Percentiles rank a stretch among this genome's conserved stretches.
These are phyloP conservation scores for Saccharomycopsis hybrid DNA, from an alignment of 1,139 yeast species.

Conservation along the genomic window DNA sequence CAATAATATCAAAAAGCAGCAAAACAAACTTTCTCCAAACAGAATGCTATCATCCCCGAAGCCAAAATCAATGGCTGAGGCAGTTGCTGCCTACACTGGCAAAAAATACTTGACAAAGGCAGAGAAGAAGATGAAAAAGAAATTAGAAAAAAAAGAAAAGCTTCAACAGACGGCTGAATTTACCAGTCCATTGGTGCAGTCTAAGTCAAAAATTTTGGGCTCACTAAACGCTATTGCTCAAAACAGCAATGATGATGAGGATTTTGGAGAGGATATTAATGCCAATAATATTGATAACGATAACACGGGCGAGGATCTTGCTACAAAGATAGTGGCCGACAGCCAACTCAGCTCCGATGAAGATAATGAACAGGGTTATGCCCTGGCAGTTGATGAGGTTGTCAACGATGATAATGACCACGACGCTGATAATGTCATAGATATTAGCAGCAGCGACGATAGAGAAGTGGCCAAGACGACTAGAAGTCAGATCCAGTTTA, in stretches of 20 bases:
- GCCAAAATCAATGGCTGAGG: constrained; percentile 54
- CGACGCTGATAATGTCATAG: too few relatives aligned
- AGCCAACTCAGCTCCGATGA: too few relatives aligned
- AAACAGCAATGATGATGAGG: not conserved
- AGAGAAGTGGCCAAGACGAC: too few relatives aligned
- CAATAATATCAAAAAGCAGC: not conserved
- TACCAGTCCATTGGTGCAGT: too few relatives aligned
- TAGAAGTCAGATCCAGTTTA: too few relatives aligned
- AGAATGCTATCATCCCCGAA: constrained; percentile 23
- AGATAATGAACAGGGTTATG: too few relatives aligned
- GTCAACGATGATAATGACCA: too few relatives aligned
- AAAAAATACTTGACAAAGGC: constrained; percentile 40
- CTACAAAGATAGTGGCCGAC: too few relatives aligned
- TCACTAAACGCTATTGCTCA: too few relatives aligned
- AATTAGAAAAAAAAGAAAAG: constrained; percentile 21
- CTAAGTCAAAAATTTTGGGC: too few relatives aligned
- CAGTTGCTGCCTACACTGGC: constrained; percentile 55
- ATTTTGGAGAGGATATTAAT: constrained; percentile 9
- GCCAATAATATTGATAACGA: constrained; percentile 15
- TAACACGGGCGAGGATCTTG: constrained; percentile 24
- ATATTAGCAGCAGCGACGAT: too few relatives aligned
- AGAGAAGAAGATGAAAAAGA: constrained; percentile 24
- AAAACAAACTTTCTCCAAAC: not conserved
- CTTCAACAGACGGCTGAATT: not conserved
- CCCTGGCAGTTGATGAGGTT: too few relatives aligned